Evolutionary conservation across 257 asterid genomes (phyloP), one percentile per base, ranked within the genome.

Genomic region (Henckelia pumila): DNA sequence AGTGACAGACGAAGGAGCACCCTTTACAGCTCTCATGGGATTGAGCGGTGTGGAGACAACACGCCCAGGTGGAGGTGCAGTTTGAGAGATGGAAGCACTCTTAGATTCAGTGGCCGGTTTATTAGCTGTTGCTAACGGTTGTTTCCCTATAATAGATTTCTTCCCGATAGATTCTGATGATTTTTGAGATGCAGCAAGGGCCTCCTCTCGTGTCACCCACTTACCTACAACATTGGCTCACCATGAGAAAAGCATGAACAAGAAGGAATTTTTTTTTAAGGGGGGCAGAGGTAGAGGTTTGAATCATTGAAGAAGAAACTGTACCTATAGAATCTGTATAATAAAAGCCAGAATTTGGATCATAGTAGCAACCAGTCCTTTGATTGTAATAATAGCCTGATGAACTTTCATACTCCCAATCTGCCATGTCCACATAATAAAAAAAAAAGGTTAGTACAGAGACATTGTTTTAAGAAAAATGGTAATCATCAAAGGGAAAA

Each of bases 331-430:
- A 79, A 59, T 91, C 95, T 0, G 94, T 87, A 64, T 91, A 91
- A 84, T 91, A 94, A 88, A 94, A 94, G 56, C 97, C 96, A 24
- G 99, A 94, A 76, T 87, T 94, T 3, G 99, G 92, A 77, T 94
- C 98, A 66, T 87, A 89, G 86, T 91, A 80, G 68, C 78, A 89
- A 61, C 81, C 80, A 29, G 77, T 75, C 47, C 72, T 77, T 77
- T 79, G 82, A 67, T 84, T 89, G 78, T 83, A 84, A 77, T 89
- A 89, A 77, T 89, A 91, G 64, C 99, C 95, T 1, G 97, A 77
- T 62, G 97, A 83, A 73, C 83, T 81, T 63, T 94, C 90, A 16
- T 73, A 66, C 79, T 82, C 96, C 99, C 99, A 91, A 40, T 87
- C 99, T 94, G 91, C 61, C 71, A 76, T 56, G n/a, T 59, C 44